A percentile compares a stretch with the other conserved stretches of the same genome.
phyloP scores from a whole-genome alignment of 768 basidiomycete species.

The Dacryopinax spathularia region DNA sequence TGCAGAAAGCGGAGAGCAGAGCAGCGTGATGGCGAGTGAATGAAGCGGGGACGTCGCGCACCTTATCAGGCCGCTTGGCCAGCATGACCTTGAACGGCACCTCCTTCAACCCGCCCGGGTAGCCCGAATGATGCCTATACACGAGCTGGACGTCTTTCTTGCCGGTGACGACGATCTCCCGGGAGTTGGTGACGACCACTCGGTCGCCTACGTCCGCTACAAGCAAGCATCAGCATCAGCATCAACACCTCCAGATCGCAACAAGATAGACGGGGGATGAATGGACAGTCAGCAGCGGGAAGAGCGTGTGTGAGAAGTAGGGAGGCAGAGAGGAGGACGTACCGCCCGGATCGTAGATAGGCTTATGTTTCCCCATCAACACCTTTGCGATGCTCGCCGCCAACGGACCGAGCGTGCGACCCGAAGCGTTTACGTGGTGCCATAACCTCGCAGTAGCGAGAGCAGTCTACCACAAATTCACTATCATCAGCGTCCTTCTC shows the following conservation, averaged over 20 bases:
- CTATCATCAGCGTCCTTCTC: too few relatives aligned
- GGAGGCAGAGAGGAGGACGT: conserved; percentile 19
- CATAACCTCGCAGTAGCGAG: conserved; percentile 90
- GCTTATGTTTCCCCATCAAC: conserved; percentile 98
- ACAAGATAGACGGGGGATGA: background rate
- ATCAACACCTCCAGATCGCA: background rate
- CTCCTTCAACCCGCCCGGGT: conserved; percentile 85
- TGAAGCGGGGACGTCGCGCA: too few relatives aligned
- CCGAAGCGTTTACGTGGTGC: conserved; percentile 87
- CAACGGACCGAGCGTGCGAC: conserved; percentile 84
- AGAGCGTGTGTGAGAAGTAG: background rate
- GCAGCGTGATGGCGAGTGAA: background rate
- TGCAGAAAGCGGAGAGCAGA: background rate
- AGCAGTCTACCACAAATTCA: too few relatives aligned
- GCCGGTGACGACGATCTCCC: conserved; percentile 72
- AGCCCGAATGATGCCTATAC: conserved; percentile 84
- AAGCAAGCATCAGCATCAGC: background rate
- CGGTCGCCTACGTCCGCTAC: conserved; percentile 96
- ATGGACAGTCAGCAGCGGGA: background rate
- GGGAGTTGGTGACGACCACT: conserved; percentile 84
- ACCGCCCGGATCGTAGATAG: conserved; percentile 88
- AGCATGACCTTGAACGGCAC: conserved; percentile 74
- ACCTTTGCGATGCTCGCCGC: conserved; percentile 88
- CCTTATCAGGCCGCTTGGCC: conserved; percentile 77
- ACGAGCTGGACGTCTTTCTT: conserved; percentile 75